Conservation (phyloP, 495 filamentous ascomycete species). For the Chaetomium tenue region DNA sequence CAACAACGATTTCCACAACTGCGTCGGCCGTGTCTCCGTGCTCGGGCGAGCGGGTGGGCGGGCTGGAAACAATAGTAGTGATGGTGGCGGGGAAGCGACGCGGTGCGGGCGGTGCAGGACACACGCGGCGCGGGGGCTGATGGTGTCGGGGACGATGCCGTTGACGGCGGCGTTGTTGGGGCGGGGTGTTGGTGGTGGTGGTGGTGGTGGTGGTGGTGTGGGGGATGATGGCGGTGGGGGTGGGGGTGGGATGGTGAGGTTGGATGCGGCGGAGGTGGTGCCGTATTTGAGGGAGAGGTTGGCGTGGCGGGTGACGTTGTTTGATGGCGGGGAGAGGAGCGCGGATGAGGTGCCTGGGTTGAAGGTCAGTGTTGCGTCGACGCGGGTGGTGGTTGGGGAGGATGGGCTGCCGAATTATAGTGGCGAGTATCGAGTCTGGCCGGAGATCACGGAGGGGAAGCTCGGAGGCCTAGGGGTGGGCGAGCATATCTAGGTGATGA, state of each 20-base stretch:
- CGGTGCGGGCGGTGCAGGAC: slow-evolving; percentile 38
- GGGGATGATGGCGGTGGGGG: slow-evolving; percentile 32
- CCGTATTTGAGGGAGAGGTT: slow-evolving; percentile 38
- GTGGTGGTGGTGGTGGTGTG: slow-evolving; percentile 31
- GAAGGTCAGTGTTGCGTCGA: slow-evolving; percentile 39
- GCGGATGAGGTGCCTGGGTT: slow-evolving; percentile 36
- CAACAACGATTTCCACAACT: too few relatives aligned
- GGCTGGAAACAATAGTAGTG: too few relatives aligned
- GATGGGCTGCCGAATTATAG: slow-evolving; percentile 38
- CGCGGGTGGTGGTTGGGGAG: slow-evolving; percentile 35
- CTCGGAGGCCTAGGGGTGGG: slow-evolving; percentile 69
- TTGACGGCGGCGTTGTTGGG: slow-evolving; percentile 43
- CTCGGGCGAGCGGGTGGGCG: slow-evolving; percentile 34
- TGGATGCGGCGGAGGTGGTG: slow-evolving; percentile 39
- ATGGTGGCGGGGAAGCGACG: slow-evolving; percentile 13
- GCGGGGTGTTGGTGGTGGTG: slow-evolving; percentile 35
- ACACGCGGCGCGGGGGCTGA: slow-evolving; percentile 31
- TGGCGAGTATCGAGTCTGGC: slow-evolving; percentile 36
- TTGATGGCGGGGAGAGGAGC: slow-evolving; percentile 36
- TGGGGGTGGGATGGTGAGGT: slow-evolving; percentile 24
- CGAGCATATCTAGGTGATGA: slow-evolving; percentile 58
- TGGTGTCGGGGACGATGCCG: slow-evolving; percentile 44
- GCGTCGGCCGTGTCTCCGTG: slow-evolving; percentile 43
- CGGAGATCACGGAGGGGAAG: slow-evolving; percentile 40
- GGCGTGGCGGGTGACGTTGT: slow-evolving; percentile 39